Evolutionary conservation across 2,329 filamentous ascomycete genomes (phyloP).

Genomic region (Colletotrichum truncatum): DNA sequence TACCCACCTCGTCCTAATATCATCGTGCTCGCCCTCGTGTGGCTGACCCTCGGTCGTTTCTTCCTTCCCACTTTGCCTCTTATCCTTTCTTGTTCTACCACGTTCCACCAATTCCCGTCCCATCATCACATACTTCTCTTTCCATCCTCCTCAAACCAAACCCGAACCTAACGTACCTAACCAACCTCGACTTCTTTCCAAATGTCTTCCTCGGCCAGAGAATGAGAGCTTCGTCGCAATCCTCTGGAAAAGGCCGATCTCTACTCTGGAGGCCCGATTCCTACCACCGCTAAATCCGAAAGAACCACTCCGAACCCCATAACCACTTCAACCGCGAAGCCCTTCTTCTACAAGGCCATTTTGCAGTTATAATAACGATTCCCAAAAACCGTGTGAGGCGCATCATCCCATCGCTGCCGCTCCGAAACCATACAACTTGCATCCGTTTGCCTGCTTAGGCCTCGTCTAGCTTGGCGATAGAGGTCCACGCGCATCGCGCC

Average conservation of each 20-base stretch:
- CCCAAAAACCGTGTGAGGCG: background rate
- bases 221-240: conserved; percentile 27
- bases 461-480: conserved; percentile 4
- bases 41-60: background rate
- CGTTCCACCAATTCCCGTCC: background rate
- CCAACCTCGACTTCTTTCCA: background rate
- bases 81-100: background rate
- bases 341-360: background rate
- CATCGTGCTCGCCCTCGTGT: conserved; percentile 6
- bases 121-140: background rate
- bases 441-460: conserved; percentile 11
- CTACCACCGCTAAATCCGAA: conserved; percentile 23
- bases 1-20: conserved; percentile 1
- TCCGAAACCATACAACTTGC: conserved; percentile 19
- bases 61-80: background rate
- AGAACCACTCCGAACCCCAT: background rate
- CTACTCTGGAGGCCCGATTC: conserved; percentile 26
- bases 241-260: conserved; percentile 27
- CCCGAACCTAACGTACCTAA: background rate
- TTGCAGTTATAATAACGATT: background rate
- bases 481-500: conserved; percentile 25
- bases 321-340: background rate
- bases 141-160: background rate
- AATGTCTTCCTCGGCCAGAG: conserved; percentile 24
- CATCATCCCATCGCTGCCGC: conserved; percentile 8